These are phyloP conservation scores for Kokia cookei DNA, from an alignment of 441 rosid genomes.

Conservation along the genomic window DNA sequence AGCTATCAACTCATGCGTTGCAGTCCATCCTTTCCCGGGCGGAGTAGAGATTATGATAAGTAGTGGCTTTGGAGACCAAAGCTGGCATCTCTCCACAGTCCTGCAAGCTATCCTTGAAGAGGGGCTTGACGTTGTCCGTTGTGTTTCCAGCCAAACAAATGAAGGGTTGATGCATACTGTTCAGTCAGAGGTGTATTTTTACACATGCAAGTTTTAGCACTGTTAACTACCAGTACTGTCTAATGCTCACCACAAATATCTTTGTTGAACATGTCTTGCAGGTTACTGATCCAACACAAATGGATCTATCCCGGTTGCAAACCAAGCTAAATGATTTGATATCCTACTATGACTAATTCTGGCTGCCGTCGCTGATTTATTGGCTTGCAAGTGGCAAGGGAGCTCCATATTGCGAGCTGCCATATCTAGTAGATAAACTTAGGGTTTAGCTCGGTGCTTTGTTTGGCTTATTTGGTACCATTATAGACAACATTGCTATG, in stretches of 20 bases:
- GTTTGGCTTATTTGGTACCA: neutral
- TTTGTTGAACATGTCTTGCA: conserved; percentile 12
- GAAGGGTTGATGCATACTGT: conserved; percentile 20
- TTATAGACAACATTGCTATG: neutral
- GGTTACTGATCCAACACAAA: conserved; percentile 15
- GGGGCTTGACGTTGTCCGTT: conserved; percentile 28
- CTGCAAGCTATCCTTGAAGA: conserved; percentile 24
- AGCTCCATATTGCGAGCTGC: neutral
- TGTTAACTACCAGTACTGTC: neutral
- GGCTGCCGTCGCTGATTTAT: neutral
- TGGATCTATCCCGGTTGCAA: conserved; percentile 18
- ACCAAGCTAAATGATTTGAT: conserved; percentile 18
- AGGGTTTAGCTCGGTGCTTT: neutral
- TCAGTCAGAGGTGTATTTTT: conserved; percentile 44
- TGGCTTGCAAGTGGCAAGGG: neutral
- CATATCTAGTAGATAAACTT: neutral
- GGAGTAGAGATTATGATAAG: conserved; percentile 30
- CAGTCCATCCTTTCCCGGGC: conserved; percentile 10
- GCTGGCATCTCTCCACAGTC: conserved; percentile 21
- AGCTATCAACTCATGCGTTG: neutral
- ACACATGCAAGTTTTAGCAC: neutral
- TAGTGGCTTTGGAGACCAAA: conserved; percentile 18
- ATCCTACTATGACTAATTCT: neutral
- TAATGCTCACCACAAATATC: neutral
- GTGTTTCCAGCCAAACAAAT: conserved; percentile 18